Evolutionary conservation across 176 grass and related monocot genomes (phyloP), one percentile per base, ranked within the genome.

Genomic region (Carex cristatella): DNA sequence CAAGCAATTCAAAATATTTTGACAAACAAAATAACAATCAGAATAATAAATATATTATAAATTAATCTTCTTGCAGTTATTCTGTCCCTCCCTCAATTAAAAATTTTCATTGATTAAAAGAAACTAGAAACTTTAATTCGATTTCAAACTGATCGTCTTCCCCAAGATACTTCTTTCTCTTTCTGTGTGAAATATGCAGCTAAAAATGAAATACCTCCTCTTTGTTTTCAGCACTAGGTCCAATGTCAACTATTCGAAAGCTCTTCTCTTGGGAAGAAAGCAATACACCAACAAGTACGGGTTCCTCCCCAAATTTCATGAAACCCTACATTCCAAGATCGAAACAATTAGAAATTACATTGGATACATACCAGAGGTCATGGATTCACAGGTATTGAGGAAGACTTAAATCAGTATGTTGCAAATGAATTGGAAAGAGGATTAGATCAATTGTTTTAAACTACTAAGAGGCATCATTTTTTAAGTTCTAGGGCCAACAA

Each of bases 191-290:
- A 57, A 57, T 15, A 78, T 78, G 28, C 49, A 78, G 74, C 13
- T 33, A 49, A 48, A 90, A 40, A 46, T 19, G 44, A 89, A 85
- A 73, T 88, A 90, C 93, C 91, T 94, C 91, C 35, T 87, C 88
- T 62, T 82, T 89, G 65, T 91, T 95, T 81, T 99, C 90, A 87
- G 93, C 92, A 69, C 88, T 92, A 84, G 96, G 90, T 74, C 93
- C 96, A 81, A 95, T 86, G 88, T 99, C 93, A 11, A 95, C 93
- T 77, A 94, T 86, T 84, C 91, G 85, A 59, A 94, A 94, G 85
- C 87, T 88, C 61, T 92, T 94, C 65, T 94, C 93, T 53, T 90
- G 65, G 57, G 93, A 88, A 86, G 88, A 91, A 86, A 91, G 32
- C 86, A 90, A 90, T 82, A 95, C 56, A 67, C 93, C 93, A 14